Percentiles rank a stretch among this genome's conserved stretches.
Evolutionary conservation across 257 asterid species (phyloP).

Genomic region (Cruciata laevipes): DNA sequence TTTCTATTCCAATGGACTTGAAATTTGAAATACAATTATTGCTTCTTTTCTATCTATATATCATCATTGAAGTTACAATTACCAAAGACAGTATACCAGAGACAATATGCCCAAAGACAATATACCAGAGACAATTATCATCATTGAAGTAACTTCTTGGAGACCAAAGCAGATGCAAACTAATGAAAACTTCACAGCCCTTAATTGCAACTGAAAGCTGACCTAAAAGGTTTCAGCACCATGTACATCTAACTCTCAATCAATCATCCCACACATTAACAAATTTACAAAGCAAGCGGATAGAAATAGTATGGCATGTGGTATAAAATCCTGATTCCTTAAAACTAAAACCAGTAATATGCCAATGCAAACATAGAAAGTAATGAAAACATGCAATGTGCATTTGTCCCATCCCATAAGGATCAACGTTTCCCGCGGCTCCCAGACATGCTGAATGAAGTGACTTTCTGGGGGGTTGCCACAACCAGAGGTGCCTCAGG

Average conservation of each 20-base stretch:
- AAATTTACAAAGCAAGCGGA: neutral
- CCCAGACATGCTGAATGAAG: conserved; percentile 88
- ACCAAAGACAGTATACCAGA: too few relatives aligned
- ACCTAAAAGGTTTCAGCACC: neutral
- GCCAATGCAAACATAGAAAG: neutral
- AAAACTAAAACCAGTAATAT: neutral
- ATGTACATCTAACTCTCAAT: conserved; percentile 2
- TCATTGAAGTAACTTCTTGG: neutral
- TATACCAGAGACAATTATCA: too few relatives aligned
- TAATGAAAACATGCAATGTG: neutral
- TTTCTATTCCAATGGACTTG: neutral
- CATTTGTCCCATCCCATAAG: neutral
- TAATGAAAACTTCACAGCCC: neutral
- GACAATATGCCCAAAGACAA: too few relatives aligned
- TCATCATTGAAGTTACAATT: neutral
- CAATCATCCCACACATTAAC: neutral
- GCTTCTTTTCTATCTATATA: neutral
- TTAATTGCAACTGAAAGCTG: neutral
- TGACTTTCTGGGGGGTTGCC: conserved; percentile 89
- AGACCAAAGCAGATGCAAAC: too few relatives aligned
- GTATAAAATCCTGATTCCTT: neutral
- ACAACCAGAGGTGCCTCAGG: conserved; percentile 97
- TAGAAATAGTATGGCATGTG: neutral
- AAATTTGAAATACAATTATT: neutral
- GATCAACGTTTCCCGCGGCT: conserved; percentile 43